Base-by-base conservation (phyloP, 805 yeast genomes). In the Ogataea siamensis region DNA sequence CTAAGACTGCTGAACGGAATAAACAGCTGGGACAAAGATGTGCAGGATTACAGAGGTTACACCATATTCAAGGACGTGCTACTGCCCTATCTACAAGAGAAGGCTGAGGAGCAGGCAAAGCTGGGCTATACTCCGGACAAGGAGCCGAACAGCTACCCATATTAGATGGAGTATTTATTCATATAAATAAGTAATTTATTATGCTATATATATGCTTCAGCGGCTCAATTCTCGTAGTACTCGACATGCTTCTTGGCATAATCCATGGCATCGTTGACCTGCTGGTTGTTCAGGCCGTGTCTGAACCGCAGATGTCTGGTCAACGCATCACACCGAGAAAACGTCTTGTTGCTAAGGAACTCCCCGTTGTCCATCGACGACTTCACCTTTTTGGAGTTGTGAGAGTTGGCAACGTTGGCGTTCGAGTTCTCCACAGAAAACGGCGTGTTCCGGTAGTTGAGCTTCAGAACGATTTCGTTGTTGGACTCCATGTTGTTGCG, bases 221-320 rank as follows among this genome's bases (percentile, higher is more conserved):
- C 4, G 19, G 35, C 25, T 27, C 19, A 53, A 37, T 56, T 55
- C 34, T 55, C 60, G 39, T 58, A 60, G 52, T 73, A 84, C 60
- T 83, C 91, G 35, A 83, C 87, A 56, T 85, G 76, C 48, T 78
- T 84, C 59, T 83, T 84, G 6, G 93, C 93, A 50, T 73, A 79
- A 52, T 80, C 79, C 49, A 83, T 79, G 28, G 86, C 79, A 37
- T 78, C 76, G 40, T 76, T 69, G n/a, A 86, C 87, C 45, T 80
- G 82, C 43, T 68, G 64, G 26, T 83, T 83, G 27, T 69, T 71
- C 38, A 81, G 63, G 7, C 84, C 83, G 66, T 89, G 98, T 67
- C 93, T 88, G 31, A 88, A 91, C 53, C 94, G 80, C 45, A 89
- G 80, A 62, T 91, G 99, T 59, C 97, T 79, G 12, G 95, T 86